Evolutionary conservation across 805 yeast genomes (phyloP).

Genomic region (Yarrowia sp.): DNA sequence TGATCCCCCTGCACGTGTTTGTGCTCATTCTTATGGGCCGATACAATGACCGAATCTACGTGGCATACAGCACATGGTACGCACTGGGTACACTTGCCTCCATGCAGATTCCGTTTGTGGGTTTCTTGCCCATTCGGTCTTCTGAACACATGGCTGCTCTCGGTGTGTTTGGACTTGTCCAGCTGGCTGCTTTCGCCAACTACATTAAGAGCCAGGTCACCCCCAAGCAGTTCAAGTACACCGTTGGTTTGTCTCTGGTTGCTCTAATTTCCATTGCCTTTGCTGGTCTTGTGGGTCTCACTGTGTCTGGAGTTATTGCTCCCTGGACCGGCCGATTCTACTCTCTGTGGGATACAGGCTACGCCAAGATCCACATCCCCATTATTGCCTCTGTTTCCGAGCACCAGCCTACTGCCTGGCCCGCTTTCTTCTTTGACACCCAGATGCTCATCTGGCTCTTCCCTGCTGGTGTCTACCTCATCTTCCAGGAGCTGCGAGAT

Average conservation of each 20-base stretch:
- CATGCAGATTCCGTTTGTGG: constrained; percentile 99
- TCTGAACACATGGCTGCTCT: constrained; percentile 98
- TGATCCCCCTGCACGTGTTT: constrained; percentile 93
- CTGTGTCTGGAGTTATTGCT: constrained; percentile 89
- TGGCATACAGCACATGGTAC: constrained; percentile 95
- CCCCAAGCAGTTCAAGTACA: constrained; percentile 59
- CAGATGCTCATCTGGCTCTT: constrained; percentile 93
- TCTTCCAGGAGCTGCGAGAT: constrained; percentile 83
- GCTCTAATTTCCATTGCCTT: constrained; percentile 62
- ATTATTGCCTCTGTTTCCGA: constrained; percentile 98
- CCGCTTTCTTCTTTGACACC: constrained; percentile 92
- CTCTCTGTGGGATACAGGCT: constrained; percentile 95
- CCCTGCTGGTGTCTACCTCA: constrained; percentile 93
- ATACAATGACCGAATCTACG: constrained; percentile 74
- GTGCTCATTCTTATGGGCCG: constrained; percentile 92
- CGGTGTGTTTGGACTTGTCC: constrained; percentile 94
- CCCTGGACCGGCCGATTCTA: constrained; percentile 99
- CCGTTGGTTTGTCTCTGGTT: constrained; percentile 50
- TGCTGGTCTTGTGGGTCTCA: constrained; percentile 68
- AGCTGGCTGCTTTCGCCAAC: constrained; percentile 80
- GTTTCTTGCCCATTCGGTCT: constrained; percentile 93
- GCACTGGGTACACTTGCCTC: constrained; percentile 96
- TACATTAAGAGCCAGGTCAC: constrained; percentile 74
- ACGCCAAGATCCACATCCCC: constrained; percentile 97
- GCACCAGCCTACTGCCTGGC: constrained; percentile 99